Evolutionary conservation across 371 early-diverging fungal species (phyloP).

Genomic region (Nematocida minor): DNA sequence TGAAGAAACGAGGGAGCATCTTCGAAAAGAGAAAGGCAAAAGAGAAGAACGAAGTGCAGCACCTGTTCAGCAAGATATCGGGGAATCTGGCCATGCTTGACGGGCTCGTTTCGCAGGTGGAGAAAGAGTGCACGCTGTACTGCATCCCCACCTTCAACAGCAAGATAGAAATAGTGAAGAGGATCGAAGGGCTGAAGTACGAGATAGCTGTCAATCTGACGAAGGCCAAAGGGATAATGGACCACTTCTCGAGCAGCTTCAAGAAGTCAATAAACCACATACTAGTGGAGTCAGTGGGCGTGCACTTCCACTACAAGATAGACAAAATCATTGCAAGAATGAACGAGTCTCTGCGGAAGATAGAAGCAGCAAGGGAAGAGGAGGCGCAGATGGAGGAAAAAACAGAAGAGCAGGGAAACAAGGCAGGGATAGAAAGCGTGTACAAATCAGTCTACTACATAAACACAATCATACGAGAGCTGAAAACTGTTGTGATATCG

Average conservation of each 20-base stretch:
- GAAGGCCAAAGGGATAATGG: constrained; percentile 26
- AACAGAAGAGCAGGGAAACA: too few relatives aligned
- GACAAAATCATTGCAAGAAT: constrained; percentile 4
- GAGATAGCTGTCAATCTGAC: constrained; percentile 23
- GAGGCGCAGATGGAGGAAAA: neutral
- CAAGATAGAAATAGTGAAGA: constrained; percentile 1
- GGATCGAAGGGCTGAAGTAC: constrained; percentile 12
- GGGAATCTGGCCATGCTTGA: neutral
- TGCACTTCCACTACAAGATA: constrained; percentile 48
- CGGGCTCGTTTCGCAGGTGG: neutral
- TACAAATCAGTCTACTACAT: constrained; percentile 45
- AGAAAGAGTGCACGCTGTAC: constrained; percentile 42
- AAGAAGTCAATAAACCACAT: constrained; percentile 20
- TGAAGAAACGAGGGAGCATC: neutral
- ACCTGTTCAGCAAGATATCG: constrained; percentile 15
- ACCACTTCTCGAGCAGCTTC: constrained; percentile 18
- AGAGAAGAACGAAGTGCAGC: constrained; percentile 41
- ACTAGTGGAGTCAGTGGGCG: constrained; percentile 33
- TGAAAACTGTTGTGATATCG: constrained; percentile 42
- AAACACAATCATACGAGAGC: constrained; percentile 23
- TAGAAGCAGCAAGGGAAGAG: neutral
- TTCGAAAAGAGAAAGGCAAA: neutral
- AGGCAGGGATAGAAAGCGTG: constrained; percentile 16
- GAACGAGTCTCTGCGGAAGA: constrained; percentile 9
- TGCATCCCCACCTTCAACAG: constrained; percentile 24